phyloP scores from a whole-genome alignment of 1,284 basidiomycete species.

The Marasmius tenuissimus region DNA sequence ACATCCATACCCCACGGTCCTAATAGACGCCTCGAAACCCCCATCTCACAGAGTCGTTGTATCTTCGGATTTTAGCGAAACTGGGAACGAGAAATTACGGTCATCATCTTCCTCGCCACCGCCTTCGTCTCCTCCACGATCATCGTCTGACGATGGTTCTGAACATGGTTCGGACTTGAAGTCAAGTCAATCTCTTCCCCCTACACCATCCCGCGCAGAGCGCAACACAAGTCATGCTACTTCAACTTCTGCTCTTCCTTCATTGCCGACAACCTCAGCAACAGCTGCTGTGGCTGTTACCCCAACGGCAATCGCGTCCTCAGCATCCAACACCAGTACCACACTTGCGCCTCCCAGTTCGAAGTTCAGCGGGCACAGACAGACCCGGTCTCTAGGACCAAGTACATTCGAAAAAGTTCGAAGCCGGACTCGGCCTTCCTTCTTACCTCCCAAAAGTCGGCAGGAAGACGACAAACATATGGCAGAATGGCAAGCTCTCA shows the following conservation, averaged over 20 bases:
- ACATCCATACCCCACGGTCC: slow-evolving; percentile 40
- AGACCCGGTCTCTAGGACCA: slow-evolving; percentile 57
- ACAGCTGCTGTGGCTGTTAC: slow-evolving; percentile 9
- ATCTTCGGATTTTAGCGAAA: slow-evolving; percentile 15
- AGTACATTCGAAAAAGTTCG: slow-evolving; percentile 73
- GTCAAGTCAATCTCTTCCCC: slow-evolving; percentile 12
- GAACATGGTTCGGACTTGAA: slow-evolving; percentile 7
- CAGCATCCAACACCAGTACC: slow-evolving; percentile 18
- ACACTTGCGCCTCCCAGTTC: slow-evolving; percentile 21
- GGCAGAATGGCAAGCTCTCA: slow-evolving; percentile 90
- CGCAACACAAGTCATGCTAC: slow-evolving; percentile 7
- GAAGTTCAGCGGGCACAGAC: slow-evolving; percentile 37
- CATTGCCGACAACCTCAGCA: slow-evolving; percentile 11
- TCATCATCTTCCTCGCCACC: slow-evolving; percentile 2
- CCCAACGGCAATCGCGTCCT: slow-evolving; percentile 23
- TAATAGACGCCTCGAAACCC: slow-evolving; percentile 45
- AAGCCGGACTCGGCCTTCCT: slow-evolving; percentile 77
- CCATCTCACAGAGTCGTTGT: slow-evolving; percentile 23
- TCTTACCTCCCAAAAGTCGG: slow-evolving; percentile 82
- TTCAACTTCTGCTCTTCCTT: slow-evolving; percentile 16
- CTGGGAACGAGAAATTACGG: background rate
- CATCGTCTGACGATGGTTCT: slow-evolving; percentile 7
- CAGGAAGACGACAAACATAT: slow-evolving; percentile 84
- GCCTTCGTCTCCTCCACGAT: slow-evolving; percentile 8
- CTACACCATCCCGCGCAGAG: slow-evolving; percentile 9